These are phyloP conservation scores for Termitomyces sp. DNA, from an alignment of 768 basidiomycete genomes.

Conservation along the genomic window DNA sequence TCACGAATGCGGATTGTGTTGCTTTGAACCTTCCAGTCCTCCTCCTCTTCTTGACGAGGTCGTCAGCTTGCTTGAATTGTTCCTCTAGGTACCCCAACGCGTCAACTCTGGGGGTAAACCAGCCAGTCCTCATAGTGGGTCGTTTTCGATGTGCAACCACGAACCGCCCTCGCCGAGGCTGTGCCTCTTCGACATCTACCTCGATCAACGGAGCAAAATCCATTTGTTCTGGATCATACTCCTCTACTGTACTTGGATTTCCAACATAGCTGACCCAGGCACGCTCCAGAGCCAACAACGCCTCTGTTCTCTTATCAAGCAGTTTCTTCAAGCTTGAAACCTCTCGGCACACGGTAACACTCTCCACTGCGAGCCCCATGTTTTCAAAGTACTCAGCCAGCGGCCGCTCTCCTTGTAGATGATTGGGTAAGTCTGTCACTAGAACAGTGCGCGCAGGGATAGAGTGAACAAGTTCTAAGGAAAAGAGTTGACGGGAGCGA, in stretches of 20 bases:
- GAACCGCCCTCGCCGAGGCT: conserved; percentile 43
- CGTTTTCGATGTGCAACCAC: conserved; percentile 74
- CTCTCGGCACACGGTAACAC: conserved; percentile 85
- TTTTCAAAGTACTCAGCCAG: conserved; percentile 94
- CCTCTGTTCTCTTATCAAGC: conserved; percentile 77
- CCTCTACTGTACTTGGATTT: conserved; percentile 84
- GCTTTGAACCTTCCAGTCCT: conserved; percentile 72
- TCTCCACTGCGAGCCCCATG: conserved; percentile 85
- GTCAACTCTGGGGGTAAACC: conserved; percentile 79
- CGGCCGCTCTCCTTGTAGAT: conserved; percentile 79
- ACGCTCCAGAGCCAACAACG: conserved; percentile 72
- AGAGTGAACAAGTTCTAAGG: conserved; percentile 91
- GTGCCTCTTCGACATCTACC: conserved; percentile 48
- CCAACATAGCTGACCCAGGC: conserved; percentile 93
- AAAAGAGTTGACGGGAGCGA: conserved; percentile 88
- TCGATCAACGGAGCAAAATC: conserved; percentile 46
- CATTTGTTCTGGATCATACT: conserved; percentile 72
- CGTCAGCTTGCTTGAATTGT: conserved; percentile 78
- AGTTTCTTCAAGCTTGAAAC: conserved; percentile 69
- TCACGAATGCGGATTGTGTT: conserved; percentile 88
- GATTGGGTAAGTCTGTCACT: conserved; percentile 78
- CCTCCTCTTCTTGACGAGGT: conserved; percentile 73
- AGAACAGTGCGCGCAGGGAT: conserved; percentile 93
- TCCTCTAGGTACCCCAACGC: conserved; percentile 85
- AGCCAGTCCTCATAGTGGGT: conserved; percentile 72